Evolutionary conservation across 1,139 yeast genomes (phyloP).

Genomic region (Kurtzmaniella natalensis): DNA sequence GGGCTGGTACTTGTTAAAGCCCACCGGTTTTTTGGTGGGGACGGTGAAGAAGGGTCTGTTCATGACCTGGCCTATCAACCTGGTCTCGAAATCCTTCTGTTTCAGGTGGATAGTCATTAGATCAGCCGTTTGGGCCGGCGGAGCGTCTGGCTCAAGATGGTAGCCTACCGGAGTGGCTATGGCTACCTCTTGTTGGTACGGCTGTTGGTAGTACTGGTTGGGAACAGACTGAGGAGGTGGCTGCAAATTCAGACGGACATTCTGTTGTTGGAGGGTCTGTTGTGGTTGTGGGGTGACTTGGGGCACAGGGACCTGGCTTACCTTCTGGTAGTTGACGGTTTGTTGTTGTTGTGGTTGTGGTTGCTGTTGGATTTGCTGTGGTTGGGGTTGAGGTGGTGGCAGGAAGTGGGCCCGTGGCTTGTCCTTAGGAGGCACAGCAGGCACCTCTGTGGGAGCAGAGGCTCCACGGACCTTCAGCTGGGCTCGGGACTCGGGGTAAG

Average conservation of each 20-base stretch:
- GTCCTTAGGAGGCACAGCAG: conserved; percentile 1
- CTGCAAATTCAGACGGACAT: too few species aligned
- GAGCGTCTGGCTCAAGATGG: conserved; percentile 2
- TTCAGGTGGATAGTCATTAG: conserved; percentile 19
- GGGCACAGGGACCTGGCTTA: background rate
- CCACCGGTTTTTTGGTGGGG: conserved; percentile 10
- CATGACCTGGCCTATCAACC: conserved; percentile 34
- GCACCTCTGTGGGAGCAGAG: background rate
- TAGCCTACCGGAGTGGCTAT: conserved; percentile 4
- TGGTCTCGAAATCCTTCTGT: conserved; percentile 24
- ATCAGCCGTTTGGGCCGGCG: conserved; percentile 3
- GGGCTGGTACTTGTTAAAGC: conserved; percentile 15
- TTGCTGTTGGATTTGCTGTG: background rate
- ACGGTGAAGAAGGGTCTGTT: conserved; percentile 26
- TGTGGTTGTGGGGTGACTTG: background rate
- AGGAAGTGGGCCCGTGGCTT: conserved; percentile 1
- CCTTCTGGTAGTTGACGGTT: background rate
- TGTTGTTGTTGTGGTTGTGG: background rate
- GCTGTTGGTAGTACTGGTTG: too few species aligned
- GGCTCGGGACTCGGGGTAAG: background rate
- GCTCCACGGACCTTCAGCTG: conserved; percentile 1
- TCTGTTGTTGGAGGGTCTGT: background rate
- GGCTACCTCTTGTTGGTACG: too few species aligned
- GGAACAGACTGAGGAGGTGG: too few species aligned
- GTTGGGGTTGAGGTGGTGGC: background rate